Base-by-base conservation (phyloP, 345 rosid genomes). In the Populus davidiana region DNA sequence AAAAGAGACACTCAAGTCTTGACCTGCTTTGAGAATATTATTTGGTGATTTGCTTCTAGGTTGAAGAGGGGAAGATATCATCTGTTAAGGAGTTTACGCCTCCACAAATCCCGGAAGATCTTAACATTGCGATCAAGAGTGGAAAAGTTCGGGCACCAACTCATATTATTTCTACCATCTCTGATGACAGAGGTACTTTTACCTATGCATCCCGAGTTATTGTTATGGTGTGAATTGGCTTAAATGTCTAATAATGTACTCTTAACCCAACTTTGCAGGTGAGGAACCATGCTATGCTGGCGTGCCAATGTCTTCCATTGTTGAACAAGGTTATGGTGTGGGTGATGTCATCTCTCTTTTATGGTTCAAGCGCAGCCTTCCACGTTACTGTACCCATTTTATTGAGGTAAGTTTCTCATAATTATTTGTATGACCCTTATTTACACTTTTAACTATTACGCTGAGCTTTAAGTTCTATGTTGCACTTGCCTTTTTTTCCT, bases 271-370 rank as follows among this genome's bases (percentile, higher is more conserved):
- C 72, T 72, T 75, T 82, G 75, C 81, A 96, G 99, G 99, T 62
- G 98, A 96, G 82, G 99, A 96, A 85, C 99, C 99, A 50, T 91
- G 97, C 89, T 96, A 93, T 78, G 96, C 94, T 79, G 99, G 99
- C 83, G 96, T 95, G 73, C 99, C 98, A 16, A 95, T 95, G 98
- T 93, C 99, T 72, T 93, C 94, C 54, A 96, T 96, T 80, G 81
- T 96, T 77, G 99, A 96, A 82, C 92, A 81, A 78, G 98, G 98
- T 71, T 87, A 79, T 74, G 99, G 98, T 65, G 94, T 96, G 59
- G 99, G 99, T 80, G 99, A 96, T 81, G 98, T 93, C 80, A 92
- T 96, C 80, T 95, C 98, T 73, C 94, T 93, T 41, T 83, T 93
- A 82, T 95, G 99, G 99, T 95, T 93, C 89, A 93, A 95, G 70